phyloP scores from a whole-genome alignment of 2,329 filamentous ascomycete genomes.

The Paecilomyces variotii region DNA sequence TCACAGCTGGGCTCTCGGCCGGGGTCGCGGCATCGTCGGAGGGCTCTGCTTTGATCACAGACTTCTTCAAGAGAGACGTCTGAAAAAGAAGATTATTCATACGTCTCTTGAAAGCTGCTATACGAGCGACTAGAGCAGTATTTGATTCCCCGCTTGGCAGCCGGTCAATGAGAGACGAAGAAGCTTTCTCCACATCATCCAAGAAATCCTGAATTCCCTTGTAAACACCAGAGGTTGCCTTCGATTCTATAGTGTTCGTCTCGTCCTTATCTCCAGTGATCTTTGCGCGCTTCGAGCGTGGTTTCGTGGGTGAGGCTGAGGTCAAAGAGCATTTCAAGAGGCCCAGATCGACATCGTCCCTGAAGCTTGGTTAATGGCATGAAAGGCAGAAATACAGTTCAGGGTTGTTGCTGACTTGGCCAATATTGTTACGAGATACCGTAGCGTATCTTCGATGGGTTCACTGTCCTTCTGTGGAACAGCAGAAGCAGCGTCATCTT shows the following conservation, averaged over 20 bases:
- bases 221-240: slow-evolving; percentile 31
- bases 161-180: slow-evolving; percentile 28
- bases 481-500: slow-evolving; percentile 16
- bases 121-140: slow-evolving; percentile 35
- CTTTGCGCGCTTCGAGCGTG: slow-evolving; percentile 37
- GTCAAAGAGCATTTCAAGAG: slow-evolving; percentile 34
- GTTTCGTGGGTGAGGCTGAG: slow-evolving; percentile 25
- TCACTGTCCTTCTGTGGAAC: slow-evolving; percentile 20
- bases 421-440: slow-evolving; percentile 25
- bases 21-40: slow-evolving; percentile 28
- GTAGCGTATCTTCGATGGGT: slow-evolving; percentile 27
- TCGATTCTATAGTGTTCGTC: slow-evolving; percentile 28
- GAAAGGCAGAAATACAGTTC: slow-evolving; percentile 1
- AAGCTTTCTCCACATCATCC: slow-evolving; percentile 35
- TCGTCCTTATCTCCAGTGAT: slow-evolving; percentile 27
- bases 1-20: slow-evolving; percentile 24
- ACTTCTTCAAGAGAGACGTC: slow-evolving; percentile 46
- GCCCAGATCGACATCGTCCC: slow-evolving; percentile 37
- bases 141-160: slow-evolving; percentile 21
- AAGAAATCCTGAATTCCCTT: slow-evolving; percentile 34
- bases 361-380: slow-evolving; percentile 18
- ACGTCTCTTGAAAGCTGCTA: slow-evolving; percentile 53
- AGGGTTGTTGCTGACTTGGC: slow-evolving; percentile 19
- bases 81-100: slow-evolving; percentile 56
- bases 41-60: slow-evolving; percentile 24